These are phyloP conservation scores for Leucoagaricus sp. DNA, from an alignment of 1,284 basidiomycete species.

Conservation along the genomic window DNA sequence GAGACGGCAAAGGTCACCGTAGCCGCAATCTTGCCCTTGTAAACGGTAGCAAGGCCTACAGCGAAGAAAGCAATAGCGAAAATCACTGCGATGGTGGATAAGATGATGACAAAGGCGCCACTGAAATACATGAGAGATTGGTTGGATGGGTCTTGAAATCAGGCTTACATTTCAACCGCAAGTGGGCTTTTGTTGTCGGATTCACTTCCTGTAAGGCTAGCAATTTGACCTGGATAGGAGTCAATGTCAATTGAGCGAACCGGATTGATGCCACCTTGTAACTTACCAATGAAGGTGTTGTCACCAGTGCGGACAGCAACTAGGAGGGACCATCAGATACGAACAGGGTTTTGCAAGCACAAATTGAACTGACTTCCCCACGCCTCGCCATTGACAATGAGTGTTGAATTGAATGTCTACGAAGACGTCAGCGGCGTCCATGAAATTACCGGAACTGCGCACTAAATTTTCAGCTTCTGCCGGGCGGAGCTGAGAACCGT, in stretches of 20 bases:
- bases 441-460: slow-evolving; percentile 14
- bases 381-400: slow-evolving; percentile 68
- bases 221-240: slow-evolving; percentile 54
- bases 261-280: slow-evolving; percentile 5
- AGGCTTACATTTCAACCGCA: slow-evolving; percentile 60
- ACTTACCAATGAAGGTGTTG: slow-evolving; percentile 60
- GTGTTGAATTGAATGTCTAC: slow-evolving; percentile 67
- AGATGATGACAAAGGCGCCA: slow-evolving; percentile 57
- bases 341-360: not conserved
- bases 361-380: slow-evolving; percentile 52
- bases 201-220: slow-evolving; percentile 62
- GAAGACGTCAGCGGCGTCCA: slow-evolving; percentile 4
- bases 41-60: slow-evolving; percentile 65
- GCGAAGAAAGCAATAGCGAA: slow-evolving; percentile 67
- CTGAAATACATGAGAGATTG: slow-evolving; percentile 29
- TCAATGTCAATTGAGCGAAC: too few relatives aligned
- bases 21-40: slow-evolving; percentile 58
- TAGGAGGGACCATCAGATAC: slow-evolving; percentile 23
- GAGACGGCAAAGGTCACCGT: slow-evolving; percentile 73
- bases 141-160: not conserved
- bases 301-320: slow-evolving; percentile 71
- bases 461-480: slow-evolving; percentile 70
- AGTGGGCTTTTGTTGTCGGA: slow-evolving; percentile 66
- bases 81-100: slow-evolving; percentile 59
- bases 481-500: slow-evolving; percentile 48